These are phyloP conservation scores for Mentha longifolia DNA, from an alignment of 257 asterid genomes.

Conservation along the genomic window DNA sequence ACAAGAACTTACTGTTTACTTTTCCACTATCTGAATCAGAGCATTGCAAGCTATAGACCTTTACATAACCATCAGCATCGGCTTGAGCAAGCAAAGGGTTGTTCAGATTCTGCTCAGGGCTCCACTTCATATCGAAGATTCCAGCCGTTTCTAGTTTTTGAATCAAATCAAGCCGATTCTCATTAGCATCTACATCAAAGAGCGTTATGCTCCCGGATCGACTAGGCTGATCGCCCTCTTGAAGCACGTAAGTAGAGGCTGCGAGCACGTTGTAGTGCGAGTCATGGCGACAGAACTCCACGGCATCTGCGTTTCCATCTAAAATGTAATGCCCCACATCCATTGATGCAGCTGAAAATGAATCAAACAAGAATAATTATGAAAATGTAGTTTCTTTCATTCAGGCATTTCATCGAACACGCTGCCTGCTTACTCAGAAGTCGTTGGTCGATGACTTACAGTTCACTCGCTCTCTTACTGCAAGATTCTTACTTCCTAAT, in stretches of 20 bases:
- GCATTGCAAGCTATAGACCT: conserved; percentile 57
- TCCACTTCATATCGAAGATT: conserved; percentile 90
- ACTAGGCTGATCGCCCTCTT: conserved; percentile 80
- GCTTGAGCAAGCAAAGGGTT: conserved; percentile 90
- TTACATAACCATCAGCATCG: conserved; percentile 86
- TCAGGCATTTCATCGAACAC: conserved; percentile 43
- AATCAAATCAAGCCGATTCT: conserved; percentile 53
- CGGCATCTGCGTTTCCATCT: conserved; percentile 96
- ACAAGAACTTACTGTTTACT: conserved; percentile 43
- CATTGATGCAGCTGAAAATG: conserved; percentile 50
- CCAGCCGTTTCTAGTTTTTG: conserved; percentile 71
- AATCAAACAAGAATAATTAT: not conserved
- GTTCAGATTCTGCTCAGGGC: conserved; percentile 37
- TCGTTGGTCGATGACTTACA: too few relatives aligned
- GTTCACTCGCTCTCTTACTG: not conserved
- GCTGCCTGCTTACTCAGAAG: not conserved
- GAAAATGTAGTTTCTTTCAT: not conserved
- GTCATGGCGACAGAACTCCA: conserved; percentile 85
- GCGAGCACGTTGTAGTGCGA: conserved; percentile 70
- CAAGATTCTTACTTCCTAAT: too few relatives aligned
- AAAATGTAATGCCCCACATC: conserved; percentile 64
- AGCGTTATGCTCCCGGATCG: conserved; percentile 79
- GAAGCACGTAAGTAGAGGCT: conserved; percentile 89
- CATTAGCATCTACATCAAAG: conserved; percentile 66
- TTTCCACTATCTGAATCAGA: conserved; percentile 39